These are phyloP conservation scores for Paecilomyces dactylethromorphus DNA, from an alignment of 2,329 filamentous ascomycete species.

Conservation along the genomic window DNA sequence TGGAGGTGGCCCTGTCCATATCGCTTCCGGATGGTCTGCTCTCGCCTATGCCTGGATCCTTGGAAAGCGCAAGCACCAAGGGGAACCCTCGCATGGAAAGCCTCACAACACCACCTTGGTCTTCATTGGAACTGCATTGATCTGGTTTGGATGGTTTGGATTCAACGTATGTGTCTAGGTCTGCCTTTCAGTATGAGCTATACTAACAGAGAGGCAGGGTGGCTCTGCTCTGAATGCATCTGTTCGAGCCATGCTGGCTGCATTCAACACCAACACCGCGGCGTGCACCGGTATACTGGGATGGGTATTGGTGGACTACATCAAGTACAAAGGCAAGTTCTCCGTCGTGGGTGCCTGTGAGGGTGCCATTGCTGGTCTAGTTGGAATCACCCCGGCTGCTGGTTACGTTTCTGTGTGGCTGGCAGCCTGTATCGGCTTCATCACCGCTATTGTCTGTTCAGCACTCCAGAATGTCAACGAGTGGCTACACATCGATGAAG, in stretches of 20 bases:
- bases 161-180: constrained; percentile 42
- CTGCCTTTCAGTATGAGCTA: neutral
- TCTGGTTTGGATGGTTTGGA: constrained; percentile 49
- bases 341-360: constrained; percentile 52
- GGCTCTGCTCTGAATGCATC: constrained; percentile 49
- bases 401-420: constrained; percentile 49
- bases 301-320: constrained; percentile 49
- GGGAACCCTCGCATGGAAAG: constrained; percentile 43
- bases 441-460: constrained; percentile 48
- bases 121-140: constrained; percentile 57
- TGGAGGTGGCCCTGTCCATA: constrained; percentile 69
- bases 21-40: constrained; percentile 64
- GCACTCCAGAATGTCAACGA: constrained; percentile 46
- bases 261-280: constrained; percentile 54
- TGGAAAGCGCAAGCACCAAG: constrained; percentile 58
- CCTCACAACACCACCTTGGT: constrained; percentile 71
- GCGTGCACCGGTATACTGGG: constrained; percentile 49
- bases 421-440: constrained; percentile 50
- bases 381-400: constrained; percentile 54
- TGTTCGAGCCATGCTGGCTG: constrained; percentile 49
- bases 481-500: constrained; percentile 51
- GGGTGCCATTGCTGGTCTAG: constrained; percentile 52
- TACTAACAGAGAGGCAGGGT: constrained; percentile 23
- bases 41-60: constrained; percentile 69
- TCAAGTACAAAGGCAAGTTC: constrained; percentile 47